Evolutionary conservation across 306 rosid species (phyloP), one percentile per base, ranked within the genome.

Genomic region (Senna siamea): DNA sequence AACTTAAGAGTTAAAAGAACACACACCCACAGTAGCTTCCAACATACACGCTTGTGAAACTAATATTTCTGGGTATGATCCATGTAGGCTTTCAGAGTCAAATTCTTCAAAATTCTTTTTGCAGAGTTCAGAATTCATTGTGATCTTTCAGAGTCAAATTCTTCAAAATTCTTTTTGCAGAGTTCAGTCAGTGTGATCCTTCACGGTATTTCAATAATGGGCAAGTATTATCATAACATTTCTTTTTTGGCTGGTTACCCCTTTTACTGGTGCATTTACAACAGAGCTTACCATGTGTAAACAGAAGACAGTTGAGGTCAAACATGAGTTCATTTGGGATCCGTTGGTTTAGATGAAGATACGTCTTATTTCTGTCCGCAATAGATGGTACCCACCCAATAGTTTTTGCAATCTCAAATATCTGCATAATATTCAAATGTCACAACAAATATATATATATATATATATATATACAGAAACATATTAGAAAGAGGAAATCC

Each of bases 221-320:
- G 47, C 96, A 91, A 6, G 87, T 46, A 51, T 55, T 53, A 60
- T 70, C 9, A 26, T 26, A 26, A 37, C 78, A 40, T 50, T 79
- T 80, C 77, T 81, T 83, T 53, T 71, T 74, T 54, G 74, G 87
- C 66, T 64, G 79, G 74, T 43, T 70, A 62, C 81, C 82, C 69
- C 61, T 83, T 69, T 82, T 91, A 85, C 85, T 77, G 66, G 80
- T 84, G 76, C 97, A 94, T 82, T 77, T 77, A 41, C 78, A 71
- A 81, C 96, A 91, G 64, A 88, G 81, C 78, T 91, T 91, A 47
- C 98, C 98, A 9, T 94, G 98, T n/a, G 95, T 89, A 66, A 15
- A 91, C 71, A 94, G 47, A 73, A 89, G 96, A 80, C 96, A 91
- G 80, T 94, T 94, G 47, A 94, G 82, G 82, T 94, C 97, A 82